Evolutionary conservation across 768 basidiomycete genomes (phyloP), one percentile per base, ranked within the genome.

Genomic region (Cytidiella melzeri): DNA sequence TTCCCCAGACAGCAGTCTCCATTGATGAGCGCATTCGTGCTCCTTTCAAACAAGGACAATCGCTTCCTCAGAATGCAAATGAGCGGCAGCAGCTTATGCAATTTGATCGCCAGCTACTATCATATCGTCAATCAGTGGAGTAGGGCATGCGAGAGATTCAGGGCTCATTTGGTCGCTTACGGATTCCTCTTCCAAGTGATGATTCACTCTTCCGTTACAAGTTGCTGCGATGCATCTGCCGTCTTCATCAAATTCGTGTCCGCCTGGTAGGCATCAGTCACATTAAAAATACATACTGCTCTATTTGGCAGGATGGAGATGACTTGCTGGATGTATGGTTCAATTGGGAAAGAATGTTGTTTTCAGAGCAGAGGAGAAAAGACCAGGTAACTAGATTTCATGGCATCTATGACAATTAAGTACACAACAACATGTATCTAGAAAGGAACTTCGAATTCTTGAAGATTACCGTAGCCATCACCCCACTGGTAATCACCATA

Each of bases 71-170:
- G 0, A 44, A 55, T 26, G 24, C 26, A 6, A 41, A 46, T 5
- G 59, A 65, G 19, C 57, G 61, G 7, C 55, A 58, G 4, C 52
- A 61, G 24, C 12, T 53, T 0, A 40, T 69, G 25, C 56, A 39
- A 2, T 68, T 65, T 46, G 63, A 76, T 55, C 44, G 58, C 0
- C 58, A 77, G 51, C 64, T 78, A 0, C 57, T 77, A 0, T 74
- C 72, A 2, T 76, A 61, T 51, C 55, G 68, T 1, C 76, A 80
- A 56, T 71, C 75, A 1, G 73, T 73, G 10, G 74, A 80, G 54
- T 80, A 75, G 78, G 76, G 76, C 0, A 77, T 71, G 65, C 62
- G 63, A 1, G 51, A 59, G 4, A 43, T 79, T 5, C 74, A 76
- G 52, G 72, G 73, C 6, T 69, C 70, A 1, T 79, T 75, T 64